Base-by-base conservation (phyloP, 2,329 filamentous ascomycete species). In the Pseudohalonectria lignicola region DNA sequence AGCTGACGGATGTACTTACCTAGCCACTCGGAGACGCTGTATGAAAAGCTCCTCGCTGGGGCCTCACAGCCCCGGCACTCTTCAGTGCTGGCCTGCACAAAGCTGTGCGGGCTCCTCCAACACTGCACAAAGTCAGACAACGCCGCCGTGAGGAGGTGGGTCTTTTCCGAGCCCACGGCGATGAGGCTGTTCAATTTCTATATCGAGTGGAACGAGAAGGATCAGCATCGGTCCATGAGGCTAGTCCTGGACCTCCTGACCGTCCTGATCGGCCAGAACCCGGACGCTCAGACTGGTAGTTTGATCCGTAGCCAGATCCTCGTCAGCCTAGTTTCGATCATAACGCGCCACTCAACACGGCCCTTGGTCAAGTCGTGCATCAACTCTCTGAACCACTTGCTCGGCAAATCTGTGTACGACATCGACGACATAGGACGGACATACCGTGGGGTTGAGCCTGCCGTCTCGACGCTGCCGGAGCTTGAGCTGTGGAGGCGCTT, bases 311-410 rank as follows among this genome's bases (percentile, higher is more conserved):
- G 52, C 15, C 53, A 51, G 13, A 61, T 80, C 6, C 49, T 79
- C 13, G 54, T 64, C 19, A 69, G 61, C 5, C 64, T 79, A 6
- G 50, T 82, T 13, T 68, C 71, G 2, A 74, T 80, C 12, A 67
- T 84, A 31, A 66, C 69, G 17, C 69, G 74, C 40, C 66, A 73
- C 42, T 75, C 75, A 25, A 66, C 76, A 13, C 77, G 74, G 45
- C 71, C 77, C 9, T 65, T 79, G 37, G 76, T 78, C 30, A 86
- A 86, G 53, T 81, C 81, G 26, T 74, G 79, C 6, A 70, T 86
- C 43, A 78, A 79, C 49, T 72, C 72, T 13, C 60, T 86, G 28
- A 76, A 82, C 34, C 70, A 79, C 48, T 71, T 86, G 40, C 52
- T 86, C 4, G 61, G 66, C 34, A 86, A 82, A 53, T 60, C 64